A percentile compares a stretch with the other conserved stretches of the same genome.
Conservation (phyloP, 345 rosid genomes). For the Orychophragmus violaceus region DNA sequence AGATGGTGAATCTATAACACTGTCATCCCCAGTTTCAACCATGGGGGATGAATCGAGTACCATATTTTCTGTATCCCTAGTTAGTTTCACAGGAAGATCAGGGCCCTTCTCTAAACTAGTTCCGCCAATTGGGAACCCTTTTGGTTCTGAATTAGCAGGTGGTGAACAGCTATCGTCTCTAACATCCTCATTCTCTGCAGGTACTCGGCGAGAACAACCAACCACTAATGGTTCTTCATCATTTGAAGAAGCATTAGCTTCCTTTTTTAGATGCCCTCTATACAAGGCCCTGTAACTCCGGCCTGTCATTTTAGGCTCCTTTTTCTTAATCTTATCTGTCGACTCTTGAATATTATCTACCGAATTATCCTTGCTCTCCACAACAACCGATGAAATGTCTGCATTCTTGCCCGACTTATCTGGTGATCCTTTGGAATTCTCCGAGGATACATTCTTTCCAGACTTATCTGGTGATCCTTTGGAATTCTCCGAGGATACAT, state of each 20-base stretch:
- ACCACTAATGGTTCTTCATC: constrained; percentile 21
- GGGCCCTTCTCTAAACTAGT: constrained; percentile 3
- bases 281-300: constrained; percentile 45
- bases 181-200: constrained; percentile 29
- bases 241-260: constrained; percentile 16
- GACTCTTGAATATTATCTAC: constrained; percentile 35
- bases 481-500: constrained; percentile 30
- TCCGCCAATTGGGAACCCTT: not conserved
- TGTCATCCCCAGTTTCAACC: not conserved
- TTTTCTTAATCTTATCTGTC: constrained; percentile 32
- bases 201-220: constrained; percentile 20
- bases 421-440: constrained; percentile 35
- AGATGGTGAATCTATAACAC: not conserved
- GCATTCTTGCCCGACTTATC: constrained; percentile 32
- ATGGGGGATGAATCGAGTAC: constrained; percentile 6
- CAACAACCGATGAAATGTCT: constrained; percentile 15
- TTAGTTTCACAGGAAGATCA: not conserved
- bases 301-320: constrained; percentile 29
- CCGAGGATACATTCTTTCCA: not conserved
- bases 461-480: constrained; percentile 40
- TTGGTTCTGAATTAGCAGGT: not conserved
- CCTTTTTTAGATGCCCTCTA: constrained; percentile 24
- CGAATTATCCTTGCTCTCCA: constrained; percentile 29
- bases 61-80: not conserved
- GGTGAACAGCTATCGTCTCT: constrained; percentile 13